Base-by-base conservation (phyloP, 164 flowering plant species). In the Chimonanthus salicifolius region DNA sequence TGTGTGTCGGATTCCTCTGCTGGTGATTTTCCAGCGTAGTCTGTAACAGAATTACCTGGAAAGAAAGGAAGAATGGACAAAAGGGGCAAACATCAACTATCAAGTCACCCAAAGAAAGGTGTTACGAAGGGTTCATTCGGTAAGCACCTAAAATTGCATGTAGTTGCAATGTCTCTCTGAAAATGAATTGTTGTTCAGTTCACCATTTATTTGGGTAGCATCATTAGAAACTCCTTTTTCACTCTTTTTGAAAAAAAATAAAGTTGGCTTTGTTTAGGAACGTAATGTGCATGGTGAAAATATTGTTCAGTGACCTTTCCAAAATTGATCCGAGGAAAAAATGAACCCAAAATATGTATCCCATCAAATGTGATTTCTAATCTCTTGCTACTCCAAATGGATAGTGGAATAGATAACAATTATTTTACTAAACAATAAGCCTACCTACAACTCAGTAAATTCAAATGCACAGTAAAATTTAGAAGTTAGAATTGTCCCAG, bases 21-120 rank as follows among this genome's bases (percentile, higher is more conserved):
- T 46, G 68, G 3, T 33, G 50, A 49, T 49, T 74, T 84, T 20
- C 75, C 68, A 10, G 87, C 69, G 44, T 81, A 83, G 64, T 90
- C 87, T 68, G 83, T 58, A 6, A 58, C 79, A 67, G 88, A 84
- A 78, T 85, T 87, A 83, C 87, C 95, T 90, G 73, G 15, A 6
- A 77, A 49, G 71, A 20, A 15, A 49, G 33, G 62, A 7, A 18
- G 7, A 9, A 3, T 20, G 50, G 47, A 65, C 10, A 1, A 3
- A 48, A 45, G 64, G 15, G 11, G 6, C 4, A 33, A 64, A 20
- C 6, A 66, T 7, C 66, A 63, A 63, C 44, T 44, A 63, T 63
- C 60, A 54, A 11, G 5, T 11, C 16, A 54, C 60, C 11, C 16
- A 4, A 54, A 11, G 16, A 54, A 3, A 54, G 16, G 16, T 9